Evolutionary conservation across 1,139 yeast species (phyloP).

Genomic region (Citeromyces hawaiiensis): DNA sequence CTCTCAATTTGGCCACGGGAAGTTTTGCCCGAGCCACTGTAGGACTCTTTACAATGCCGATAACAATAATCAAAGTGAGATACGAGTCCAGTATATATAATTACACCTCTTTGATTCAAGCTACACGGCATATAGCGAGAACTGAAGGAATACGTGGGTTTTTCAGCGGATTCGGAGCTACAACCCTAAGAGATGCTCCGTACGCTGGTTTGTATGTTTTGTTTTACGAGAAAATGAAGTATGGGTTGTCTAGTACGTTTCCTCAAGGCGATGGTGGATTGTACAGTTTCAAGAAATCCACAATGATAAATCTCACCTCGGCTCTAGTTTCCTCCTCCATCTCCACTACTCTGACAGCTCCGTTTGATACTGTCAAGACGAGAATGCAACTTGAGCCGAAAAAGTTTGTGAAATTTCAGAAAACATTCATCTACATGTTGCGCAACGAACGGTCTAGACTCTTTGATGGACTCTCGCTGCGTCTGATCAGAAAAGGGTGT

Average conservation of each 20-base stretch:
- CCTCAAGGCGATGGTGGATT: conserved; percentile 12
- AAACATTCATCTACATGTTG: conserved; percentile 21
- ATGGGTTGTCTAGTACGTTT: conserved; percentile 13
- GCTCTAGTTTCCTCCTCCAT: conserved; percentile 67
- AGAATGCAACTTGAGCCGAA: conserved; percentile 64
- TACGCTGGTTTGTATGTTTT: conserved; percentile 88
- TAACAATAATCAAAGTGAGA: conserved; percentile 87
- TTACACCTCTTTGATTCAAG: conserved; percentile 54
- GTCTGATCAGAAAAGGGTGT: conserved; percentile 75
- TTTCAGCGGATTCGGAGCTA: conserved; percentile 79
- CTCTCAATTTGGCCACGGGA: conserved; percentile 66
- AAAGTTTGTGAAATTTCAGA: conserved; percentile 23
- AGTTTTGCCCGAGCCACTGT: conserved; percentile 69
- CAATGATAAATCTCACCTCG: conserved; percentile 51
- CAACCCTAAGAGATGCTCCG: conserved; percentile 86
- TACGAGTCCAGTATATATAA: conserved; percentile 69
- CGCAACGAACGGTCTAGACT: conserved; percentile 53
- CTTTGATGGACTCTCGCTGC: conserved; percentile 72
- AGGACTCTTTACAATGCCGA: conserved; percentile 91
- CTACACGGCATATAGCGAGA: conserved; percentile 41
- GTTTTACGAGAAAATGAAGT: conserved; percentile 67
- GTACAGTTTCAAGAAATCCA: conserved; percentile 26
- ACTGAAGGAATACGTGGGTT: conserved; percentile 51
- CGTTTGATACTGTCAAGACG: conserved; percentile 90
- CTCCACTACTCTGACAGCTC: conserved; percentile 84